Conservation (phyloP, 441 rosid genomes). For the Theobroma grandiflorum region DNA sequence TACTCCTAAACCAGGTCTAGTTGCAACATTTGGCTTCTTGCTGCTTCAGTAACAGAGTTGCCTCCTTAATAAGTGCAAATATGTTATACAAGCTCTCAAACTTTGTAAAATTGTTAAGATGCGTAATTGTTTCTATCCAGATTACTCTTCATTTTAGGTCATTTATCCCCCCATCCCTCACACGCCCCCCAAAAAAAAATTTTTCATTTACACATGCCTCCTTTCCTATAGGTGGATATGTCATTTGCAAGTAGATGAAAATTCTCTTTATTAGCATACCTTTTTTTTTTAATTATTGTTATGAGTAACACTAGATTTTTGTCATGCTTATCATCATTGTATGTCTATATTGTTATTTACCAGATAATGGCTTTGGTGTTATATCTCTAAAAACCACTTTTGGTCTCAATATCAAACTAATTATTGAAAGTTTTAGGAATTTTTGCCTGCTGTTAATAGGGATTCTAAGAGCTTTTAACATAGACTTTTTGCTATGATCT, state of each 20-base stretch:
- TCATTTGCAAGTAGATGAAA: constrained; percentile 2
- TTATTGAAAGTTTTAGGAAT: constrained; percentile 5
- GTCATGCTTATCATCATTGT: background rate
- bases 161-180: background rate
- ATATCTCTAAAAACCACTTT: background rate
- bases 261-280: background rate
- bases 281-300: background rate
- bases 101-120: background rate
- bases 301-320: background rate
- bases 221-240: background rate
- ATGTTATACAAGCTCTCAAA: background rate
- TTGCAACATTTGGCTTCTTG: constrained; percentile 15
- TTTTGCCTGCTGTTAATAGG: background rate
- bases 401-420: constrained; percentile 5
- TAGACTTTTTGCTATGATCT: constrained; percentile 12
- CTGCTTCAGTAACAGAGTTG: background rate
- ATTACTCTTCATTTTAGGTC: background rate
- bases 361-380: background rate
- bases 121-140: background rate
- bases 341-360: background rate
- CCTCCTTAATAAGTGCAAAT: constrained; percentile 1
- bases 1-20: constrained; percentile 3
- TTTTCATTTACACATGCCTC: background rate
- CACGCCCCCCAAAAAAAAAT: background rate
- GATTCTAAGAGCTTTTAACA: background rate